Conservation (phyloP, 768 basidiomycete genomes). For the Crucibulum laeve region DNA sequence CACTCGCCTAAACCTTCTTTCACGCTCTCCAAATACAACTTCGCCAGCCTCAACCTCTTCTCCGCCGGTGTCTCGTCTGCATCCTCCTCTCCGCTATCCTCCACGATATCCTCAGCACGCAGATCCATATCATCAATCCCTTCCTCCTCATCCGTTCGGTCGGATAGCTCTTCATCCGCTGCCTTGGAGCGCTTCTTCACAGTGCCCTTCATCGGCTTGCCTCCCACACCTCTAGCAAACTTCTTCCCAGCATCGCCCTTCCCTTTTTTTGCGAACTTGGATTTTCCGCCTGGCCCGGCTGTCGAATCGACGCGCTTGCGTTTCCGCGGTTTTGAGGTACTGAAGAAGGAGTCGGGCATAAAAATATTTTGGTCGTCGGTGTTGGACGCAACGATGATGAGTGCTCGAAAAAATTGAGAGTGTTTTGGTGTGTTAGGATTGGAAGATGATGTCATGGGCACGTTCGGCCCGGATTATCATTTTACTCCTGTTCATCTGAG, state of each 20-base stretch:
- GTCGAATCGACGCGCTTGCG: slow-evolving; percentile 47
- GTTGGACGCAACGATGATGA: no score
- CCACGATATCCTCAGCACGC: slow-evolving; percentile 43
- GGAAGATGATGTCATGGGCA: no score
- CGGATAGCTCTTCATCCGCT: slow-evolving; percentile 67
- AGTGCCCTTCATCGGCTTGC: slow-evolving; percentile 14
- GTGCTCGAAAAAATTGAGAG: no score
- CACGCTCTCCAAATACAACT: slow-evolving; percentile 83
- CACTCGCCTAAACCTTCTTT: slow-evolving; percentile 67
- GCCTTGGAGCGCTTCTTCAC: slow-evolving; percentile 21
- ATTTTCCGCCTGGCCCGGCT: slow-evolving; percentile 20
- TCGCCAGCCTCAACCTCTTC: slow-evolving; percentile 87
- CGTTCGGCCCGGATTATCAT: no score
- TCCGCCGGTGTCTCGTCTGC: slow-evolving; percentile 88
- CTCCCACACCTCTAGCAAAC: slow-evolving; percentile 5
- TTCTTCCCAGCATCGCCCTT: slow-evolving; percentile 20
- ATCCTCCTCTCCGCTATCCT: slow-evolving; percentile 77
- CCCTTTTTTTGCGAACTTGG: slow-evolving; percentile 8
- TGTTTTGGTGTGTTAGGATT: no score
- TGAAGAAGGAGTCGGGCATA: slow-evolving; percentile 90
- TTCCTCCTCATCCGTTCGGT: slow-evolving; percentile 50
- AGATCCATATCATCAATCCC: slow-evolving; percentile 76
- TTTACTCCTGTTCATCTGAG: no score
- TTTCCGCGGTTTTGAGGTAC: slow-evolving; percentile 54
- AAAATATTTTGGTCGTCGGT: no score